Conservation (phyloP, 768 basidiomycete genomes). For the Heimioporus sp. region DNA sequence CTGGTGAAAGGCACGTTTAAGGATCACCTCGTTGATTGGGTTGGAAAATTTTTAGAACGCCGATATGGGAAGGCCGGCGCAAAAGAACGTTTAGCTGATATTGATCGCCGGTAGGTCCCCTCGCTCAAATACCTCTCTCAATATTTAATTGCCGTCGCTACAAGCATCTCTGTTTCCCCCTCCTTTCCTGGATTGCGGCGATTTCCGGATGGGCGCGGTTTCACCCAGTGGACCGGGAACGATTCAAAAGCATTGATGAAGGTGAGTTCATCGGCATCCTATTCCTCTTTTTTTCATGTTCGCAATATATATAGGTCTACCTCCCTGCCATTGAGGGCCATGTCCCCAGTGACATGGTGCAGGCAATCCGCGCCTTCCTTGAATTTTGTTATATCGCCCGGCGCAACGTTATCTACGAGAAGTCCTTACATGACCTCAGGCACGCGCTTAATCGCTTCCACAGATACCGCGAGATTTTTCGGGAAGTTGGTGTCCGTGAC, state of each 20-base stretch:
- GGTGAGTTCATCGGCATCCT: background rate
- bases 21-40: too few species aligned
- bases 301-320: conserved; percentile 19
- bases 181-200: background rate
- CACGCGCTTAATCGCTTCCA: conserved; percentile 22
- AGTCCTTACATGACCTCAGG: conserved; percentile 18
- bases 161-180: background rate
- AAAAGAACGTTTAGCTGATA: too few species aligned
- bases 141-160: background rate
- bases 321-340: conserved; percentile 20
- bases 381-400: conserved; percentile 34
- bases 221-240: conserved; percentile 1
- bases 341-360: conserved; percentile 17
- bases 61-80: too few species aligned
- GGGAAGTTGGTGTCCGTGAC: conserved; percentile 10
- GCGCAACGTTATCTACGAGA: conserved; percentile 16
- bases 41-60: too few species aligned
- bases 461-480: conserved; percentile 17
- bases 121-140: background rate
- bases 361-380: conserved; percentile 11
- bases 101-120: too few species aligned
- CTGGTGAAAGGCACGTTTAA: too few species aligned
- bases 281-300: background rate
- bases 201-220: background rate
- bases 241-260: conserved; percentile 2